Percentiles rank a stretch among this genome's conserved stretches.
Conservation (phyloP, 1,284 basidiomycete species). For the Tilletia horrida region DNA sequence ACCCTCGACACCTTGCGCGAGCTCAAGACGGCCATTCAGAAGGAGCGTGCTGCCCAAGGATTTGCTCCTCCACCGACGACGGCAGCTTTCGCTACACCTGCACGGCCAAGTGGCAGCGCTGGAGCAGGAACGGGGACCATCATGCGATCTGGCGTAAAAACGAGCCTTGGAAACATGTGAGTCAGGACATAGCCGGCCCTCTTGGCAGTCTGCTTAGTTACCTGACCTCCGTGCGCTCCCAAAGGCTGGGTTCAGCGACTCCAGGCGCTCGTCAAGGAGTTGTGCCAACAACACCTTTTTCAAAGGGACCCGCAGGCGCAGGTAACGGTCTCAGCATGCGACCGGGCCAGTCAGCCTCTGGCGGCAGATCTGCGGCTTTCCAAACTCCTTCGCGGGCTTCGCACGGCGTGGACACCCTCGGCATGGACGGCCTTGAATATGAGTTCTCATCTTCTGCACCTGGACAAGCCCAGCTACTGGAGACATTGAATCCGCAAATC, state of each 20-base stretch:
- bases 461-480: slow-evolving; percentile 24
- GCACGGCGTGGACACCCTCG: slow-evolving; percentile 18
- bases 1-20: slow-evolving; percentile 34
- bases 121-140: slow-evolving; percentile 22
- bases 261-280: slow-evolving; percentile 23
- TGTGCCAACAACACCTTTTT: slow-evolving; percentile 21
- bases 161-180: slow-evolving; percentile 21
- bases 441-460: slow-evolving; percentile 4
- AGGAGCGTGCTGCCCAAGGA: slow-evolving; percentile 19
- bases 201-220: slow-evolving; percentile 17
- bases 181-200: background rate
- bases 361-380: slow-evolving; percentile 23
- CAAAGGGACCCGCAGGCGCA: background rate
- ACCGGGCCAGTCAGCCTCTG: background rate
- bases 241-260: background rate
- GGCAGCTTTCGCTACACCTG: slow-evolving; percentile 25
- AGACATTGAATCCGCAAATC: slow-evolving; percentile 42
- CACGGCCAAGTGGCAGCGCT: background rate
- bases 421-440: background rate
- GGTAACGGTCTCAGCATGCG: background rate
- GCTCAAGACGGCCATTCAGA: slow-evolving; percentile 32
- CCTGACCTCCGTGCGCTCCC: background rate
- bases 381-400: slow-evolving; percentile 30
- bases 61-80: slow-evolving; percentile 6
- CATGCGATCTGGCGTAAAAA: background rate